Evolutionary conservation across 2,329 filamentous ascomycete species (phyloP).

Genomic region (Helotiales sp.): DNA sequence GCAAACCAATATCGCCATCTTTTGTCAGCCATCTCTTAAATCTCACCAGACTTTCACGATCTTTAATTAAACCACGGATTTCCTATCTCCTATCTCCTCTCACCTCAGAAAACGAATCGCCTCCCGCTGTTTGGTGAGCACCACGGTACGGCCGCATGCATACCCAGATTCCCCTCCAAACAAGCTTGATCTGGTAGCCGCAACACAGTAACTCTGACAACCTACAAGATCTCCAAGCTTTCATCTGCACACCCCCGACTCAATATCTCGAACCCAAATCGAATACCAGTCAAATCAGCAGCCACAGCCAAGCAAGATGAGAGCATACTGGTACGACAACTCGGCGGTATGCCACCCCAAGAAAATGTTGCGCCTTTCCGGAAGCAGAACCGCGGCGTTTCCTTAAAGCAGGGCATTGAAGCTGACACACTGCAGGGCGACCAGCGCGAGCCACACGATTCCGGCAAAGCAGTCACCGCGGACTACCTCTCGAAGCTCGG

Average conservation of each 20-base stretch:
- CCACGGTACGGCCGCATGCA: not conserved
- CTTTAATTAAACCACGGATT: not conserved
- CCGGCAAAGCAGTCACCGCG: slow-evolving; percentile 69
- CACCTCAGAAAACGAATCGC: not conserved
- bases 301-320: slow-evolving; percentile 55
- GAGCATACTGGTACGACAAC: slow-evolving; percentile 75
- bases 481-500: slow-evolving; percentile 75
- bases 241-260: not conserved
- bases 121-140: not conserved
- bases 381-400: not conserved
- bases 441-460: slow-evolving; percentile 90
- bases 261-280: not conserved
- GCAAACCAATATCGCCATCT: not conserved
- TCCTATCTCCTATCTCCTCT: not conserved
- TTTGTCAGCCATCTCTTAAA: slow-evolving; percentile 1
- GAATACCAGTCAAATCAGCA: not conserved
- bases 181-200: not conserved
- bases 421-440: slow-evolving; percentile 69
- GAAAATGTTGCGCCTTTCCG: not conserved
- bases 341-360: slow-evolving; percentile 53
- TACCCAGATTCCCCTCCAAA: not conserved
- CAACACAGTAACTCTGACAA: not conserved
- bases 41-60: slow-evolving; percentile 11
- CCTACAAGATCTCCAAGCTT: not conserved
- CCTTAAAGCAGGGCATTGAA: slow-evolving; percentile 11